Conservation (phyloP, 306 rosid species). For the Echinosophora koreensis region DNA sequence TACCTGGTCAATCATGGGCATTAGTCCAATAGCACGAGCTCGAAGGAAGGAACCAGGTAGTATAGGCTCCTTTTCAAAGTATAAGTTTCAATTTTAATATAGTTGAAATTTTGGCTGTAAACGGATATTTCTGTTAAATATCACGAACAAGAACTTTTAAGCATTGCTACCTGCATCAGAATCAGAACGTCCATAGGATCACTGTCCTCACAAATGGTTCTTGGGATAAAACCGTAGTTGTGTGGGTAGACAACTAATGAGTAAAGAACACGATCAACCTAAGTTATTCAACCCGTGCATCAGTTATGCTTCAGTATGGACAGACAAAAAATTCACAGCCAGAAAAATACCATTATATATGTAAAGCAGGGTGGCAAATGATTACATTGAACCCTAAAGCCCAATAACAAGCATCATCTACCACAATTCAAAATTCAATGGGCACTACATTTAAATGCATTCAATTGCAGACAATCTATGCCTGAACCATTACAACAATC, state of each 20-base stretch:
- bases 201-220: conserved; percentile 95
- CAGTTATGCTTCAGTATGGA: conserved; percentile 41
- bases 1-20: conserved; percentile 99
- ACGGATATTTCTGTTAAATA: conserved; percentile 2
- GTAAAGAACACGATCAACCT: conserved; percentile 98
- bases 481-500: conserved; percentile 15
- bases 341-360: background rate
- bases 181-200: conserved; percentile 96
- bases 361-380: conserved; percentile 22
- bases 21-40: conserved; percentile 97
- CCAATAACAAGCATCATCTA: conserved; percentile 15
- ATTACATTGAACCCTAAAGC: background rate
- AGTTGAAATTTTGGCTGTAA: conserved; percentile 30
- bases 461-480: background rate
- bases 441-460: conserved; percentile 16
- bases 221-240: conserved; percentile 96
- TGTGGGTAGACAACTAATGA: conserved; percentile 98
- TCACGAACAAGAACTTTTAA: conserved; percentile 34
- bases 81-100: conserved; percentile 20
- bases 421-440: background rate
- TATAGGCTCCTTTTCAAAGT: conserved; percentile 77
- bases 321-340: conserved; percentile 22
- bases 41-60: conserved; percentile 94
- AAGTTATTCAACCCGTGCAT: conserved; percentile 42
- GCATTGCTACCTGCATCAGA: conserved; percentile 87